Base-by-base conservation (phyloP, 1,284 basidiomycete genomes). In the Malassezia sympodialis region DNA sequence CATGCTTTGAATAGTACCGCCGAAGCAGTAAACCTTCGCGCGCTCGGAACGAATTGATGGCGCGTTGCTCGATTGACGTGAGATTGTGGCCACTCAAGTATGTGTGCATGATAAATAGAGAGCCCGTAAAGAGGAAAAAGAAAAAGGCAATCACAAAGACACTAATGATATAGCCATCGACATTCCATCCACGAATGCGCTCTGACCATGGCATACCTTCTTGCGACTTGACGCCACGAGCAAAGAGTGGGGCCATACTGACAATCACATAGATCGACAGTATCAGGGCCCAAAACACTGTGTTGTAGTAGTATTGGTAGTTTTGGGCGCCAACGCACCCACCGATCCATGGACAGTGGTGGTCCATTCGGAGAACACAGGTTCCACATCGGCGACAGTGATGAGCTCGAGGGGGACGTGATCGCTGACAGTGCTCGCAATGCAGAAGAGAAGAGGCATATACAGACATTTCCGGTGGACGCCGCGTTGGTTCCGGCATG, bases 31-130 rank as follows among this genome's bases (percentile, higher is more conserved):
- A 75, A 4, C 78, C 69, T 69, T 90, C 88, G 28, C 82, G 79
- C 35, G 84, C 82, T 61, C 79, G 79, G 77, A 85, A 81, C 14
- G 76, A 68, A 26, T 77, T 79, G 21, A 82, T 76, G 4, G 75
- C 69, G 53, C 89, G 77, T 41, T 81, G 81, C 76, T 93, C 89
- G 50, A 91, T 83, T 0, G 88, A 91, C 24, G 85, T 86, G 69
- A 83, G 79, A 57, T 86, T 87, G 42, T 76, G 62, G 41, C 80
- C 60, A 47, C 86, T 80, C n/a, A 89, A 68, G 23, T 78, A 76
- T 14, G 81, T 67, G 66, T 93, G 89, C 3, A 83, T 79, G 2
- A 75, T 45, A 10, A 81, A 63, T 56, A 93, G 77, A 1, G 79
- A 69, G 7, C 62, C 53, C 0, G 84, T 85, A 76, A 93, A 90